Conservation (phyloP, 129 eudicot genomes). For the Artemisia annua region DNA sequence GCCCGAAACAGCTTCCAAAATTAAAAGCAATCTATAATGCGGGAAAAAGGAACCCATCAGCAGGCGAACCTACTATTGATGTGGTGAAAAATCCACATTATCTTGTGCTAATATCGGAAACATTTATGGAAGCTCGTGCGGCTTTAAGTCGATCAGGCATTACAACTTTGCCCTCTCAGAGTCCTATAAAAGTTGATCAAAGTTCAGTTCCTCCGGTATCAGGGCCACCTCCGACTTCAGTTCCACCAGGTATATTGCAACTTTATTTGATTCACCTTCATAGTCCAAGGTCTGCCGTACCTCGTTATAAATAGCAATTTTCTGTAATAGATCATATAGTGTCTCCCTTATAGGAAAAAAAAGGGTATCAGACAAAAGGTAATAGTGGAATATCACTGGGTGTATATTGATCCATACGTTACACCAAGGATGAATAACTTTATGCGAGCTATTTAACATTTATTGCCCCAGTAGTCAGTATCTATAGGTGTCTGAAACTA, state of each 20-base stretch:
- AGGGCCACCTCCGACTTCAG: slow-evolving; percentile 56
- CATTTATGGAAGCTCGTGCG: slow-evolving; percentile 84
- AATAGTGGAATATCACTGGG: no score
- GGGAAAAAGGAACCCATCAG: slow-evolving; percentile 77
- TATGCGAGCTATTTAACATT: background rate
- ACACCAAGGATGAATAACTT: no score
- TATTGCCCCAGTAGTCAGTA: background rate
- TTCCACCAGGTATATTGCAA: slow-evolving; percentile 55
- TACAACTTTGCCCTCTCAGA: slow-evolving; percentile 56
- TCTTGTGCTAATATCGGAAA: slow-evolving; percentile 86
- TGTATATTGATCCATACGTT: no score
- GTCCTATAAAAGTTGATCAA: slow-evolving; percentile 65
- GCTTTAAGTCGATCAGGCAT: slow-evolving; percentile 78
- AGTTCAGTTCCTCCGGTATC: slow-evolving; percentile 63
- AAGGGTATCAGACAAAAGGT: no score
- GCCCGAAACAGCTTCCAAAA: slow-evolving; percentile 89
- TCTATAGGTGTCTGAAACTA: slow-evolving; percentile 6
- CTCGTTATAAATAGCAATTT: background rate
- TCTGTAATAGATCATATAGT: no score
- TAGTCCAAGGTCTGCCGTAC: background rate
- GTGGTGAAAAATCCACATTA: slow-evolving; percentile 72
- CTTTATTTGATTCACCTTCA: slow-evolving; percentile 20
- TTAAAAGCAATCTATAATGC: slow-evolving; percentile 78
- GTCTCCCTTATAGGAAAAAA: no score
- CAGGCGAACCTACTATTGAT: slow-evolving; percentile 74